These are phyloP conservation scores for Parascedosporium putredinis DNA, from an alignment of 2,329 filamentous ascomycete genomes.

Conservation along the genomic window DNA sequence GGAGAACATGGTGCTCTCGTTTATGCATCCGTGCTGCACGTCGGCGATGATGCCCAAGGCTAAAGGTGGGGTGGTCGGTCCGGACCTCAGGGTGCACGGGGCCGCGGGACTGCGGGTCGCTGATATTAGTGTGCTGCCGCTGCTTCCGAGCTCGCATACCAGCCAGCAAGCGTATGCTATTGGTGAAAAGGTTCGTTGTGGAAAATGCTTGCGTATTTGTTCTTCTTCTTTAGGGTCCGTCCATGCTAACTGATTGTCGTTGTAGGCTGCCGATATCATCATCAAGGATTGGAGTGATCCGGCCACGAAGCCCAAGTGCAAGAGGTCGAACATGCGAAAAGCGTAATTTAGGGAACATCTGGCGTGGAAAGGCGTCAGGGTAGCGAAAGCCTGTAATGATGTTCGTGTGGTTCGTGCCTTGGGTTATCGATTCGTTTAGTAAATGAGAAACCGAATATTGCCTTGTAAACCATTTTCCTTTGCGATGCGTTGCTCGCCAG, in stretches of 20 bases:
- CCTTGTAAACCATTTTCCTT: too few species aligned
- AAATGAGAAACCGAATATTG: too few species aligned
- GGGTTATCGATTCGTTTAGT: too few species aligned
- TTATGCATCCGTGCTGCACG: conserved; percentile 31
- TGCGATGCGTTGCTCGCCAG: too few species aligned
- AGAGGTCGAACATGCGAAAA: too few species aligned
- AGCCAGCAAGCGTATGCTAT: conserved; percentile 42
- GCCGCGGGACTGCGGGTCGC: conserved; percentile 21
- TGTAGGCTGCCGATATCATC: neutral
- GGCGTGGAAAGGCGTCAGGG: too few species aligned
- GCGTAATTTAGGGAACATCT: too few species aligned
- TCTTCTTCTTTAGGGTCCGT: neutral
- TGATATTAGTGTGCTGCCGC: conserved; percentile 17
- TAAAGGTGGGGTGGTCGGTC: conserved; percentile 24
- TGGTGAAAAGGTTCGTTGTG: conserved; percentile 29
- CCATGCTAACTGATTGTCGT: too few species aligned
- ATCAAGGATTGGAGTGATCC: neutral
- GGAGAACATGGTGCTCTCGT: conserved; percentile 21
- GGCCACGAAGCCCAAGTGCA: too few species aligned
- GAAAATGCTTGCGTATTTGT: neutral
- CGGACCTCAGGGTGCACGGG: conserved; percentile 23
- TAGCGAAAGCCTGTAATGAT: too few species aligned
- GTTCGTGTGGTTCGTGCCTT: too few species aligned
- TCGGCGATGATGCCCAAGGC: conserved; percentile 32
- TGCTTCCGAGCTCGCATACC: conserved; percentile 24